Evolutionary conservation across 1,284 basidiomycete genomes (phyloP).

Genomic region (Trichosporon faecale): DNA sequence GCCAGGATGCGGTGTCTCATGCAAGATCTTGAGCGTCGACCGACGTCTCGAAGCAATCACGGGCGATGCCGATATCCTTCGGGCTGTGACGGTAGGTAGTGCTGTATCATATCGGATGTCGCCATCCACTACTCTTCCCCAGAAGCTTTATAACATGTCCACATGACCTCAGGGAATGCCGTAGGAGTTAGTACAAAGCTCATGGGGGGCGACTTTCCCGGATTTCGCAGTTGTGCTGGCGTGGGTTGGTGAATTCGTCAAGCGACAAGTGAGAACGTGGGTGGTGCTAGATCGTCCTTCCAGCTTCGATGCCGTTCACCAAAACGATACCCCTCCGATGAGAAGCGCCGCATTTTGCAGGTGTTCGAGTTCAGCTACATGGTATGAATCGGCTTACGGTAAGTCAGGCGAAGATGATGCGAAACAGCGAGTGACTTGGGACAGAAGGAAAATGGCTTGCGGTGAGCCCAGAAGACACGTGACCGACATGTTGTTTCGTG

Average conservation of each 20-base stretch:
- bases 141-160: background rate
- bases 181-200: background rate
- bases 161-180: background rate
- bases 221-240: background rate
- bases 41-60: too few species aligned
- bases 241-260: background rate
- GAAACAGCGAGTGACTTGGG: background rate
- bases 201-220: background rate
- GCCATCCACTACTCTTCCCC: background rate
- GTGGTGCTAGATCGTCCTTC: background rate
- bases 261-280: background rate
- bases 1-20: too few species aligned
- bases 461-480: background rate
- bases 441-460: background rate
- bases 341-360: background rate
- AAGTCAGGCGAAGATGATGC: background rate
- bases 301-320: background rate
- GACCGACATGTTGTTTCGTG: background rate
- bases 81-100: too few species aligned
- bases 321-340: background rate
- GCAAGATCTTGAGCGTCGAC: too few species aligned
- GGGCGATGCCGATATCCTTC: too few species aligned
- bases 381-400: background rate
- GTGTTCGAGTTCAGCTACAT: too few species aligned
- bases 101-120: background rate